Evolutionary conservation across 2,329 filamentous ascomycete species (phyloP), one percentile per base, ranked within the genome.

Genomic region (Didymella exigua): DNA sequence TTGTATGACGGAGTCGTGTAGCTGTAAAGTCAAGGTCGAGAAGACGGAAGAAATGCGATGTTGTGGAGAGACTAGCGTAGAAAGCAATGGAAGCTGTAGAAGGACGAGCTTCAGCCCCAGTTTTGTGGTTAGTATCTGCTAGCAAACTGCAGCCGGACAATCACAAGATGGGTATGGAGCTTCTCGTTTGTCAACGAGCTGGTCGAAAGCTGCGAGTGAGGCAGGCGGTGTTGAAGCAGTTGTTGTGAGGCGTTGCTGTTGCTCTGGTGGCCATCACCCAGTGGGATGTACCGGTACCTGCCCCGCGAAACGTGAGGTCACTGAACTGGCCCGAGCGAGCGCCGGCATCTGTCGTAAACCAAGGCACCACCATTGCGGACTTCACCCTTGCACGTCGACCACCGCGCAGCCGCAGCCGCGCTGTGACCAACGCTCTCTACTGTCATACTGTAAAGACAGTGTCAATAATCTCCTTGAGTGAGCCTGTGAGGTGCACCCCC

Each of bases 51-150:
- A 73, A 75, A 71, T 73, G 70, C 62, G 56, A 61, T 60, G 58
- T 56, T 66, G 66, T 61, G 62, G 67, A 69, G 61, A 59, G 66
- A 69, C 69, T 74, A 74, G 71, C 71, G 70, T 66, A 66, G 72
- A 75, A 75, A 66, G 67, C 53, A 71, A 74, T 75, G 67, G 72
- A 75, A 74, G 65, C 68, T 62, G 47, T 66, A 59, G 71, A 72
- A 73, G 57, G 61, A 58, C 54, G 48, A 65, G 58, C 59, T 62
- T 57, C 63, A 63, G 55, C 51, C 60, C 59, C 61, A 29, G 45
- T 59, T 56, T 60, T 56, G 58, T 54, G 53, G 24, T 37, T 58
- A 62, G 61, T 59, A 24, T 53, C 52, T 58, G 45, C 54, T 49
- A 33, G 49, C 45, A 50, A 24, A 23, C n/a, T 45, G 33, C 36